Conservation (phyloP, 164 flowering plant species). For the Vitis amurensis region DNA sequence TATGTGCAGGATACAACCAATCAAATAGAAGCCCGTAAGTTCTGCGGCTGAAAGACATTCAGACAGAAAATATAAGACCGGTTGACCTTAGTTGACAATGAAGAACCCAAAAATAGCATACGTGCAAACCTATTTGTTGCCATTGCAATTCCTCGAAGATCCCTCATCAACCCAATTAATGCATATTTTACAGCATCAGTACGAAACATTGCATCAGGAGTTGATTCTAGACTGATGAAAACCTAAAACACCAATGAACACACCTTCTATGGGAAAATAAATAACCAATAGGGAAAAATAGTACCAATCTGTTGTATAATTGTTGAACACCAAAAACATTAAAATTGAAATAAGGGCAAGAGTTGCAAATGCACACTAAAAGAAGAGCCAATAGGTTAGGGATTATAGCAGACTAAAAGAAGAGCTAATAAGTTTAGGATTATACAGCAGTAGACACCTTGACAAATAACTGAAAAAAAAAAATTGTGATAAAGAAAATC, state of each 20-base stretch:
- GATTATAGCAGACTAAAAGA: too few relatives aligned
- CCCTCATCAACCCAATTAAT: conserved; percentile 90
- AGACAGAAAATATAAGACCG: not conserved
- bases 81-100: not conserved
- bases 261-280: not conserved
- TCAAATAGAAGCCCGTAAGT: conserved; percentile 94
- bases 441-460: too few relatives aligned
- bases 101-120: conserved; percentile 4
- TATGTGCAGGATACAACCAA: conserved; percentile 95
- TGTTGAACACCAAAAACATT: too few relatives aligned
- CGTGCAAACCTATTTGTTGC: conserved; percentile 81
- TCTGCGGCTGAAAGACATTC: conserved; percentile 62
- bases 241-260: conserved; percentile 43
- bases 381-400: too few relatives aligned
- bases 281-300: not conserved
- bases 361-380: too few relatives aligned
- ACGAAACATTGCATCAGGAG: conserved; percentile 86
- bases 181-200: conserved; percentile 87
- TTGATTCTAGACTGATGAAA: conserved; percentile 75
- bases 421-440: too few relatives aligned
- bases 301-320: not conserved
- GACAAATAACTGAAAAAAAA: too few relatives aligned
- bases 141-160: conserved; percentile 95
- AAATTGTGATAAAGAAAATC: too few relatives aligned
- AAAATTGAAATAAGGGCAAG: too few relatives aligned